A percentile compares a stretch with the other conserved stretches of the same genome.
Evolutionary conservation across 108 stramenopile genomes (phyloP).

Genomic region (Parietichytrium sp.): DNA sequence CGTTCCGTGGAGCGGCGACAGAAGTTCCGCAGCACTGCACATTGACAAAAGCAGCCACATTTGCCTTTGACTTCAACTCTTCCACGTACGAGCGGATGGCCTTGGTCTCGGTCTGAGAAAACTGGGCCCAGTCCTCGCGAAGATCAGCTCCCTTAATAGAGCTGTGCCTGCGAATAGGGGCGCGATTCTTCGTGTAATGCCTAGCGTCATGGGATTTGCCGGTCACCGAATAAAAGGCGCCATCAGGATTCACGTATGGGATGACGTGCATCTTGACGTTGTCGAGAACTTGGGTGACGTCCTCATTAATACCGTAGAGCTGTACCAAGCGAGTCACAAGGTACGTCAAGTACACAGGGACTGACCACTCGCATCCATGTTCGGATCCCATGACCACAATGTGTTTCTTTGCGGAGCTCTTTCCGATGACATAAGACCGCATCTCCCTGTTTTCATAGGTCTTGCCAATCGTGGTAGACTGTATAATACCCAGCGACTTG

Average conservation of each 20-base stretch:
- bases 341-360: slow-evolving; percentile 33
- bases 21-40: slow-evolving; percentile 13
- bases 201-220: slow-evolving; percentile 10
- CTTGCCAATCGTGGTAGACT: not conserved
- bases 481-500: not conserved
- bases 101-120: slow-evolving; percentile 30
- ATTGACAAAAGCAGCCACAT: not conserved
- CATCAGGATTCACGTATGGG: not conserved
- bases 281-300: not conserved
- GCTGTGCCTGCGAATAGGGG: slow-evolving; percentile 15
- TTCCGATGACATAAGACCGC: not conserved
- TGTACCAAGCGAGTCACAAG: not conserved
- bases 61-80: not conserved
- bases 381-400: slow-evolving; percentile 18
- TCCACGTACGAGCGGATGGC: not conserved
- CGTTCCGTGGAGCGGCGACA: not conserved
- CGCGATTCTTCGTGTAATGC: slow-evolving; percentile 21
- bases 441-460: not conserved
- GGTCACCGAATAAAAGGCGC: not conserved
- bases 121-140: slow-evolving; percentile 29
- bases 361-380: slow-evolving; percentile 25
- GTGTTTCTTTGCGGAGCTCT: not conserved
- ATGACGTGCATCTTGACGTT: slow-evolving; percentile 2
- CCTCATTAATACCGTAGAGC: slow-evolving; percentile 16
- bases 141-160: slow-evolving; percentile 9